Evolutionary conservation across 2,329 filamentous ascomycete genomes (phyloP), one percentile per base, ranked within the genome.

Genomic region (Neonectria faginata): DNA sequence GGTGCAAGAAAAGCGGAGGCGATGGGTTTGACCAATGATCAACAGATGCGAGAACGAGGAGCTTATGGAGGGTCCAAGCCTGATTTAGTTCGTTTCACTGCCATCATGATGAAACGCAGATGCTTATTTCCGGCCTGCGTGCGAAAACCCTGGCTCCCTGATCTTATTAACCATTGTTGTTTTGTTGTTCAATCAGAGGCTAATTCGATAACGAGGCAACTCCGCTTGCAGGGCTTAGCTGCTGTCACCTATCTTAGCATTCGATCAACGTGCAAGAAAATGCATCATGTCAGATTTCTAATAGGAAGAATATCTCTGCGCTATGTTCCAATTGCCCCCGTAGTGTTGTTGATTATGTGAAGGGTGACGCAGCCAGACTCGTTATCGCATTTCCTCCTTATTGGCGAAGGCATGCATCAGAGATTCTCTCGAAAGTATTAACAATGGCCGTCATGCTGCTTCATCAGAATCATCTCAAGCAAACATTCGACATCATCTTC

Each of bases 151-250:
- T 27, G 18, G 10, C 20, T 22, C 1, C 36, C 44, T 27, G 54
- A 60, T 27, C 18, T 22, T 59, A 18, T 45, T 22, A 12, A 5
- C 54, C 39, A 3, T 10, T 31, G 29, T 31, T 31, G 7, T 31
- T 31, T 31, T 7, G 29, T 31, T 31, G 29, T 31, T 31, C 29
- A 60, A 60, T 60, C 41, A 47, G 18, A 10, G 31, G 7, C 10
- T 9, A 8, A 41, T 53, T 29, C 60, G 60, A 62, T 44, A 62
- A 62, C 60, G 60, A 62, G 60, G 29, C 9, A 20, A 42, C 47
- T 39, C 60, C 60, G 41, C 42, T 52, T 33, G 36, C 36, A 62
- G 16, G 55, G 60, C 47, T 62, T 29, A 59, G 60, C 29, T 47
- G 44, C 12, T 22, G 22, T 47, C 22, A 47, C 29, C 29, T 31